A percentile compares a stretch with the other conserved stretches of the same genome.
Conservation (phyloP, 495 filamentous ascomycete species). For the Oidiodendron maius region DNA sequence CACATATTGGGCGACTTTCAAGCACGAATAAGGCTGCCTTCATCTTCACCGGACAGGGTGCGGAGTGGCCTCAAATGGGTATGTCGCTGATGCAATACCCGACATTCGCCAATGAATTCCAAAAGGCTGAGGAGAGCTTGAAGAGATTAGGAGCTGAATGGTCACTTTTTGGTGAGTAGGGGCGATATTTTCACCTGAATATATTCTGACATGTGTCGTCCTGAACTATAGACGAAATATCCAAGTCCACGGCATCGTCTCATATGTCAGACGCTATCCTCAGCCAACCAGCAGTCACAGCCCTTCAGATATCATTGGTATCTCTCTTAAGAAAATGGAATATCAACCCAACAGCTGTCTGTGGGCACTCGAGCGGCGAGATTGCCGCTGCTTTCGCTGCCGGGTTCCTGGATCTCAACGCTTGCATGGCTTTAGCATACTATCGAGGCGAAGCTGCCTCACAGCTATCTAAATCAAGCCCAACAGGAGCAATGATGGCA, state of each 20-base stretch:
- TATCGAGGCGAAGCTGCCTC: slow-evolving; percentile 26
- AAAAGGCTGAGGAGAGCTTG: not conserved
- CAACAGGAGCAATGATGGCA: slow-evolving; percentile 42
- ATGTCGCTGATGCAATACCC: slow-evolving; percentile 38
- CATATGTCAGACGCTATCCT: not conserved
- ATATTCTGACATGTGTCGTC: not conserved
- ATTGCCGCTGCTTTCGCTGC: slow-evolving; percentile 51
- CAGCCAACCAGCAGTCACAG: slow-evolving; percentile 45
- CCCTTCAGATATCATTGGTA: slow-evolving; percentile 46
- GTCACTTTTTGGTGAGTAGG: slow-evolving; percentile 4
- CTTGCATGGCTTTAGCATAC: slow-evolving; percentile 47
- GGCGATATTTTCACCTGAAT: not conserved
- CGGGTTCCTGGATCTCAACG: slow-evolving; percentile 38
- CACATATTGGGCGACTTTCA: not conserved
- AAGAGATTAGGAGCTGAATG: slow-evolving; percentile 2
- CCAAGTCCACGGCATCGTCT: not conserved
- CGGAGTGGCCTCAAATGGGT: slow-evolving; percentile 55
- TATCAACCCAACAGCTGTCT: slow-evolving; percentile 44
- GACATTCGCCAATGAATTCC: slow-evolving; percentile 8
- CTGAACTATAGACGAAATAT: slow-evolving; percentile 3
- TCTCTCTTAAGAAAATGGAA: slow-evolving; percentile 47
- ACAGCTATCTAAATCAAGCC: not conserved
- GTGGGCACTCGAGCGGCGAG: slow-evolving; percentile 62
- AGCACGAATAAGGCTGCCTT: slow-evolving; percentile 6
- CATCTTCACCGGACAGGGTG: slow-evolving; percentile 17